These are phyloP conservation scores for Rosa persica DNA, from an alignment of 306 rosid genomes.

Conservation along the genomic window DNA sequence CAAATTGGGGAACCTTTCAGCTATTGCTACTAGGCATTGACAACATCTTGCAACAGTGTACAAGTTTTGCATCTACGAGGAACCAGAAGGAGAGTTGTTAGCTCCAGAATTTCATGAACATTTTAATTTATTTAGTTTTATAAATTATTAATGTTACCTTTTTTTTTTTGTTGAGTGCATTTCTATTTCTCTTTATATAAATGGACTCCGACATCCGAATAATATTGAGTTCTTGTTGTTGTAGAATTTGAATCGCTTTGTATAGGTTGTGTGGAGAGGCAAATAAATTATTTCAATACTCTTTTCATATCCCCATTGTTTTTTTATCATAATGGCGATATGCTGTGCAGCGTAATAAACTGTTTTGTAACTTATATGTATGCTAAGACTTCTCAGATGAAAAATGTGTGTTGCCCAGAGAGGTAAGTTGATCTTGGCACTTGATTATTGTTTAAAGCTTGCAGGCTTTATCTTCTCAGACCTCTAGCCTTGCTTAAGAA, in stretches of 20 bases:
- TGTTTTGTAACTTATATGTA: neutral
- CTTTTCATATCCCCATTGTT: neutral
- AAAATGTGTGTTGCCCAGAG: neutral
- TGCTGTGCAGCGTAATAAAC: neutral
- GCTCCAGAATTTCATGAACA: conserved; percentile 37
- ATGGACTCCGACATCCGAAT: conserved; percentile 11
- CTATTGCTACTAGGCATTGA: conserved; percentile 27
- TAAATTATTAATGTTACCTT: conserved; percentile 16
- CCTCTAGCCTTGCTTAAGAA: neutral
- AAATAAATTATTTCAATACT: conserved; percentile 16
- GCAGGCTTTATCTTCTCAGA: neutral
- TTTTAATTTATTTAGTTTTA: conserved; percentile 30
- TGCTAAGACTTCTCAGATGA: neutral
- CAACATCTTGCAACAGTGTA: conserved; percentile 25
- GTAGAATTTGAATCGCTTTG: conserved; percentile 25
- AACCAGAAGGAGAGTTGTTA: conserved; percentile 24
- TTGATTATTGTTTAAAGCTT: neutral
- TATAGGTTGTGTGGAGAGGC: conserved; percentile 39
- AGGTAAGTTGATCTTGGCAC: neutral
- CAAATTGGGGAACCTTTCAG: conserved; percentile 26
- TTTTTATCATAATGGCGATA: neutral
- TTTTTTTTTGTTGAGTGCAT: conserved; percentile 18
- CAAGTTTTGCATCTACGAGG: conserved; percentile 34
- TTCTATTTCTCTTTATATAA: conserved; percentile 25
- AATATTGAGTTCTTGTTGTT: conserved; percentile 10